Conservation (phyloP, 148 eudicot species). For the Heliamphora exappendiculata region DNA sequence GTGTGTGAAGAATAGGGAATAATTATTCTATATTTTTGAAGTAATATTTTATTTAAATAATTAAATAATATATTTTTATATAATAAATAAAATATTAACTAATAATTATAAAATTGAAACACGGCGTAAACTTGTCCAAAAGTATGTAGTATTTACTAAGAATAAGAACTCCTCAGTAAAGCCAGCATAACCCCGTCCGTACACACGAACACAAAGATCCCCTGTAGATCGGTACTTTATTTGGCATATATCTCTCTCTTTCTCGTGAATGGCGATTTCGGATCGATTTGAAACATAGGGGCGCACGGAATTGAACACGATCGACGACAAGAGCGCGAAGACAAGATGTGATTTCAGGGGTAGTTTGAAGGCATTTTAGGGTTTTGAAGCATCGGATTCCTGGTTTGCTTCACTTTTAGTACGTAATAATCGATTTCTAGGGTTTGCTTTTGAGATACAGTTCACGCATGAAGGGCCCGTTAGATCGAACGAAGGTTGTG, state of each 20-base stretch:
- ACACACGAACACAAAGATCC: too few relatives aligned
- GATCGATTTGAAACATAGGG: slow-evolving; percentile 19
- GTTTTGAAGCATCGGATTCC: neutral
- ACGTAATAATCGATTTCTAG: slow-evolving; percentile 8
- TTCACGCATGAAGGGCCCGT: slow-evolving; percentile 37
- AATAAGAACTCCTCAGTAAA: too few relatives aligned
- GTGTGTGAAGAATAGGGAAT: too few relatives aligned
- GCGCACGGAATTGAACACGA: slow-evolving; percentile 9
- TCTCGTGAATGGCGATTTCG: slow-evolving; percentile 13
- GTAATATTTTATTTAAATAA: too few relatives aligned
- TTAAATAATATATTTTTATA: too few relatives aligned
- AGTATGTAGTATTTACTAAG: too few relatives aligned
- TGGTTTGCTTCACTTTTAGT: neutral
- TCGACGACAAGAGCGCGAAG: neutral
- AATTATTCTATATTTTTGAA: too few relatives aligned
- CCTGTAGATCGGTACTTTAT: too few relatives aligned
- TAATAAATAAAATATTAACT: too few relatives aligned
- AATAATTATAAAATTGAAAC: too few relatives aligned
- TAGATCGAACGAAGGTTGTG: slow-evolving; percentile 54
- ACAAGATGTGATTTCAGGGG: slow-evolving; percentile 23
- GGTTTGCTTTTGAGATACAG: slow-evolving; percentile 15
- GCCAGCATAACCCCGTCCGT: too few relatives aligned
- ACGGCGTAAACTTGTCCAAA: too few relatives aligned
- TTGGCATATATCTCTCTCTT: slow-evolving; percentile 1
- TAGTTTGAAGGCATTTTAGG: slow-evolving; percentile 5